Conservation (phyloP, 441 rosid genomes). For the Corymbia calophylla region DNA sequence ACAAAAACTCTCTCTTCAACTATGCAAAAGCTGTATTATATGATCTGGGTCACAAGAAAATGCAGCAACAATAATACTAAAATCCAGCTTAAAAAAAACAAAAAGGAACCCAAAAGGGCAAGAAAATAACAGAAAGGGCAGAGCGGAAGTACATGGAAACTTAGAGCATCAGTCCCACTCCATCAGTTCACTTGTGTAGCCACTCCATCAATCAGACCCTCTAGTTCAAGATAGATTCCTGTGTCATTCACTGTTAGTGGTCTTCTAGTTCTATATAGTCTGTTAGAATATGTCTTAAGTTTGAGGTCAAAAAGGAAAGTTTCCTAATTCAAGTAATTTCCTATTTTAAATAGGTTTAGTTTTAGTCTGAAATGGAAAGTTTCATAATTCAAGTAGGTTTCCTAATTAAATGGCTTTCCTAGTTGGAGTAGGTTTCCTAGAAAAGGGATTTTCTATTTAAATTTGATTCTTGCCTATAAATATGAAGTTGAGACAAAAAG, state of each 20-base stretch:
- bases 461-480: too few species aligned
- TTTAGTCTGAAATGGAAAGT: too few species aligned
- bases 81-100: not conserved
- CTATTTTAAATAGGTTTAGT: too few species aligned
- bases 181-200: constrained; percentile 14
- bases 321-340: too few species aligned
- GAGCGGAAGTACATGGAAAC: not conserved
- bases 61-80: not conserved
- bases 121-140: not conserved
- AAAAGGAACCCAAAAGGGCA: not conserved
- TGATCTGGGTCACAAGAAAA: not conserved
- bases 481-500: too few species aligned
- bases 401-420: too few species aligned
- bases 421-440: too few species aligned
- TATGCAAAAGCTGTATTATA: not conserved
- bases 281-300: too few species aligned
- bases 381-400: too few species aligned
- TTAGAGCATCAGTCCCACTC: constrained; percentile 9
- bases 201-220: constrained; percentile 42
- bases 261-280: not conserved
- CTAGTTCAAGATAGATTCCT: constrained; percentile 43
- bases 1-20: not conserved
- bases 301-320: too few species aligned
- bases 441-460: too few species aligned
- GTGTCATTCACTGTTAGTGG: constrained; percentile 21